phyloP scores from a whole-genome alignment of 2,329 filamentous ascomycete genomes.

The Didymella exigua region DNA sequence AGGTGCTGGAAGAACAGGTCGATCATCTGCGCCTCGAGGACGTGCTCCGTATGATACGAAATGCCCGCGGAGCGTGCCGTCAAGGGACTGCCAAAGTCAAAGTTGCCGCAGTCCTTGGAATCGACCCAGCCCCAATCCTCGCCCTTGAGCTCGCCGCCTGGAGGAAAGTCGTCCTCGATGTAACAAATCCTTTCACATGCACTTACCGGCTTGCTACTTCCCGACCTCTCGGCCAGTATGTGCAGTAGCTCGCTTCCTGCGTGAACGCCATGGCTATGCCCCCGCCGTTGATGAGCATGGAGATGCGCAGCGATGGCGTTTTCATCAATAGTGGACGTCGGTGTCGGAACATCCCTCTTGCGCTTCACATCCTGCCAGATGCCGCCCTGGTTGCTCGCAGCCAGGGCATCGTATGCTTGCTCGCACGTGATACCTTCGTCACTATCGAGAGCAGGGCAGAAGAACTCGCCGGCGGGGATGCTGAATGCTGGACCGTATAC shows the following conservation, averaged over 20 bases:
- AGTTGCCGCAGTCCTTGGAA: not conserved
- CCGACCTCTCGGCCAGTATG: not conserved
- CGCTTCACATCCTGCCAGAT: not conserved
- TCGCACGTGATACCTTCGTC: not conserved
- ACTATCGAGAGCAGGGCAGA: not conserved
- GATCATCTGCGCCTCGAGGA: not conserved
- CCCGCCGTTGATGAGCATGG: not conserved
- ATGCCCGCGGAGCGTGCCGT: not conserved
- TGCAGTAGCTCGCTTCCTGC: not conserved
- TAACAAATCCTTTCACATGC: not conserved
- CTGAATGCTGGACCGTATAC: not conserved
- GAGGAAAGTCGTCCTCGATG: not conserved
- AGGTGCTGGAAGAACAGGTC: not conserved
- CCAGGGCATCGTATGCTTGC: not conserved
- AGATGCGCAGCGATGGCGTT: not conserved
- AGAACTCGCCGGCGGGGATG: not conserved
- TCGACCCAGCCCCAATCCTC: not conserved
- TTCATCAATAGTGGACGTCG: not conserved
- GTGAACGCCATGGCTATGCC: not conserved
- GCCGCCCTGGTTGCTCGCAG: not conserved
- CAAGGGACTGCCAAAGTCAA: not conserved
- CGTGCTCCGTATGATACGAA: not conserved
- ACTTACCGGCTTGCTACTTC: not conserved
- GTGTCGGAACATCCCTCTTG: not conserved
- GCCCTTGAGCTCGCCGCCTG: not conserved